phyloP scores from a whole-genome alignment of 441 rosid species.

The Iberis amara region DNA sequence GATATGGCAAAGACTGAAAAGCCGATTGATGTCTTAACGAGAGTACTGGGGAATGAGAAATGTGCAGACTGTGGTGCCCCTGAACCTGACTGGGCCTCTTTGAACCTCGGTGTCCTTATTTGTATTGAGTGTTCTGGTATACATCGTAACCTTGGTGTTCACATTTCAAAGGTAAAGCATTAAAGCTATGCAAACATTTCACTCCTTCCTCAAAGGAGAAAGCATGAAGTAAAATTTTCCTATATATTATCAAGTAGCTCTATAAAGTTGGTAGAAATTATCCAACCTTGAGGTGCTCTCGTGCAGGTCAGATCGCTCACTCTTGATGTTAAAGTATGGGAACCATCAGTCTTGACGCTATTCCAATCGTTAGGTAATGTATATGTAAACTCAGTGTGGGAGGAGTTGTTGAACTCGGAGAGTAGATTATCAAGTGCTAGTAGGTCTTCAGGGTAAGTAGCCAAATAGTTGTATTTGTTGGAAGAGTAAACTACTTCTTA shows the following conservation, averaged over 20 bases:
- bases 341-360: constrained; percentile 66
- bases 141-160: constrained; percentile 98
- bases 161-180: constrained; percentile 75
- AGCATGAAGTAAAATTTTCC: background rate
- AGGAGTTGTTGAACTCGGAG: constrained; percentile 58
- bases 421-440: constrained; percentile 39
- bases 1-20: constrained; percentile 49
- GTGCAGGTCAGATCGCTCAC: constrained; percentile 90
- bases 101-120: constrained; percentile 86
- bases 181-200: background rate
- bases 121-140: constrained; percentile 97
- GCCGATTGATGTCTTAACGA: constrained; percentile 71
- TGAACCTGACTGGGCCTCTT: constrained; percentile 98
- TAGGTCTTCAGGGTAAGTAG: constrained; percentile 45
- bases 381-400: constrained; percentile 79
- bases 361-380: constrained; percentile 76
- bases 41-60: constrained; percentile 75
- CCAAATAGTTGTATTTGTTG: constrained; percentile 17
- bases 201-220: background rate
- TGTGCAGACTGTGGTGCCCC: constrained; percentile 97
- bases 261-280: constrained; percentile 7
- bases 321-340: constrained; percentile 96
- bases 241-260: too few relatives aligned
- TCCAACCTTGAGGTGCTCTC: constrained; percentile 21
- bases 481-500: constrained; percentile 3